Conservation (phyloP, 768 basidiomycete genomes). For the Lactarius vividus region DNA sequence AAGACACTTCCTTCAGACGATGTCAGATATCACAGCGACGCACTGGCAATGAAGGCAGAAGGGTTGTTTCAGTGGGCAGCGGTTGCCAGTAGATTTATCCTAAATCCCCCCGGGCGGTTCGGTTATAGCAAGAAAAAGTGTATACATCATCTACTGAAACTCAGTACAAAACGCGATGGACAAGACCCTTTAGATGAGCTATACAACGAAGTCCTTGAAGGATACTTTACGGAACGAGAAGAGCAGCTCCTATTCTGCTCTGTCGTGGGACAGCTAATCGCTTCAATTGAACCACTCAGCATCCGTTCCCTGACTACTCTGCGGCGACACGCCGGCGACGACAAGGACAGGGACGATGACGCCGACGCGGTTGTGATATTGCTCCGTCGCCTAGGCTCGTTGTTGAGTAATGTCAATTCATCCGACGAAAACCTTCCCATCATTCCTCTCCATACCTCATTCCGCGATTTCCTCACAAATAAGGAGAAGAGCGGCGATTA, state of each 20-base stretch:
- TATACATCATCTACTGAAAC: not conserved
- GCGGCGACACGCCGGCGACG: too few species aligned
- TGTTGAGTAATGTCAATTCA: constrained; percentile 6
- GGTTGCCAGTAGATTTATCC: not conserved
- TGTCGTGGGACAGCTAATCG: not conserved
- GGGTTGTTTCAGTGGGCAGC: not conserved
- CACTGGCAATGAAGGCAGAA: not conserved
- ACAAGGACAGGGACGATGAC: too few species aligned
- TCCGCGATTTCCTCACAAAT: constrained; percentile 6
- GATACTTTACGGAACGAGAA: not conserved
- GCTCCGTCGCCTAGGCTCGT: constrained; percentile 3
- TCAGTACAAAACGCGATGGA: not conserved
- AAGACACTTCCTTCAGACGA: not conserved
- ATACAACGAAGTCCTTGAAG: not conserved
- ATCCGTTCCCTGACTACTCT: not conserved
- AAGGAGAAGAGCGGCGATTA: not conserved
- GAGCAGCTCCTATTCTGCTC: not conserved
- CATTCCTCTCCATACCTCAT: not conserved
- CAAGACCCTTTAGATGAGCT: not conserved
- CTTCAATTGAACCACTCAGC: not conserved
- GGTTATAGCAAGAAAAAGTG: not conserved
- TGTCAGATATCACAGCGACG: not conserved
- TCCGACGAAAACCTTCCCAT: not conserved
- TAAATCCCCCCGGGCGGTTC: not conserved
- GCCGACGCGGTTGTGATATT: not conserved